Conservation (phyloP, 2,329 filamentous ascomycete species). For the Thelonectria blattea region DNA sequence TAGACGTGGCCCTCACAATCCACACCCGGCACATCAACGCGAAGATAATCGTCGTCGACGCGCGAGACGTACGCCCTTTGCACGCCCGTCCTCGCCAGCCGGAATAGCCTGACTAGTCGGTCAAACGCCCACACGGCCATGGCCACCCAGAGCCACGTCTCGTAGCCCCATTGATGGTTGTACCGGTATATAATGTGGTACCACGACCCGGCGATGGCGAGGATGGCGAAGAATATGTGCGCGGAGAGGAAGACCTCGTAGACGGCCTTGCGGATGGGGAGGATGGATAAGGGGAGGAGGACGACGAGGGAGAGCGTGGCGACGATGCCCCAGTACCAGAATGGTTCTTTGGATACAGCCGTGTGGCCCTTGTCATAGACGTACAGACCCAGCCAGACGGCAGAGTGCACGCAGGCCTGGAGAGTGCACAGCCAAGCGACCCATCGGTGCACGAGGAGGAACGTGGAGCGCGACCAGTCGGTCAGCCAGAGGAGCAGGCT, state of each 20-base stretch:
- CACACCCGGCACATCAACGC: constrained; percentile 35
- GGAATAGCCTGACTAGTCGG: constrained; percentile 25
- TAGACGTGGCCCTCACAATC: constrained; percentile 37
- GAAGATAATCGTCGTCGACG: constrained; percentile 33
- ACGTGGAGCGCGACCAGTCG: constrained; percentile 55
- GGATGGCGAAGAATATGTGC: constrained; percentile 49
- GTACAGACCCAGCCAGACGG: constrained; percentile 20
- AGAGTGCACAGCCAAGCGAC: constrained; percentile 50
- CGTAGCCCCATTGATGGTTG: constrained; percentile 51
- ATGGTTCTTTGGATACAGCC: not conserved
- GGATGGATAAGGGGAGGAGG: constrained; percentile 41
- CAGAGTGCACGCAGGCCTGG: constrained; percentile 52
- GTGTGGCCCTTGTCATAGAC: not conserved
- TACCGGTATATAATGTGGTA: constrained; percentile 48
- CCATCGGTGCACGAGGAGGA: constrained; percentile 56
- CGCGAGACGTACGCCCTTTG: not conserved
- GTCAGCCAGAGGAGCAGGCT: constrained; percentile 54
- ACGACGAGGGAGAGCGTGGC: constrained; percentile 42
- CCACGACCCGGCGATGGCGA: constrained; percentile 50
- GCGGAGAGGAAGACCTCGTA: constrained; percentile 53
- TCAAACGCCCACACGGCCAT: constrained; percentile 38
- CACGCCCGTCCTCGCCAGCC: constrained; percentile 21
- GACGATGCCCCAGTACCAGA: constrained; percentile 47
- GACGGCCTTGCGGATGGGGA: constrained; percentile 43
- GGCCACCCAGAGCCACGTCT: constrained; percentile 38